A percentile compares a stretch with the other conserved stretches of the same genome.
Evolutionary conservation across 2,329 filamentous ascomycete species (phyloP).

Genomic region (Fusarium verticillioides): DNA sequence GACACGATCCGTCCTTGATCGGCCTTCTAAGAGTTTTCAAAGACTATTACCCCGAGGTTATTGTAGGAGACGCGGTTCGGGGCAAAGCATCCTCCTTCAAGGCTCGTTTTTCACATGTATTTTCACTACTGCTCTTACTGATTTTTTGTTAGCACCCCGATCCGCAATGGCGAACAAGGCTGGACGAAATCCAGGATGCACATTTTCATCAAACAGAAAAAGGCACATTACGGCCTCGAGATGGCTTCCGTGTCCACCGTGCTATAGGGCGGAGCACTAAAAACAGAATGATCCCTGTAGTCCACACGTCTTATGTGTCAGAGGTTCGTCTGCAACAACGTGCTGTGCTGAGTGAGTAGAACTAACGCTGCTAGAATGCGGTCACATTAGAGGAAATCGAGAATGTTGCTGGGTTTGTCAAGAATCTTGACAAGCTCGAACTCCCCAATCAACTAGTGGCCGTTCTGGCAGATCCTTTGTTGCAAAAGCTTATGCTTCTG

Average conservation of each 20-base stretch:
- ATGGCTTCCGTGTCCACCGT: slow-evolving; percentile 72
- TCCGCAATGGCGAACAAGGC: slow-evolving; percentile 75
- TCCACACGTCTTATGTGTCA: slow-evolving; percentile 79
- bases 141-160: slow-evolving; percentile 71
- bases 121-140: background rate
- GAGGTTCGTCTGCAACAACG: slow-evolving; percentile 60
- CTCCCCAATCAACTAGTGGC: slow-evolving; percentile 85
- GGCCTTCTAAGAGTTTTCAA: slow-evolving; percentile 86
- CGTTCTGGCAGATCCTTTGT: slow-evolving; percentile 77
- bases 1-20: slow-evolving; percentile 78
- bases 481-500: slow-evolving; percentile 81
- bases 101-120: slow-evolving; percentile 46
- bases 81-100: slow-evolving; percentile 72
- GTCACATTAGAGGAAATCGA: slow-evolving; percentile 83
- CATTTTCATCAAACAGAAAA: slow-evolving; percentile 62
- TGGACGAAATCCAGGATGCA: slow-evolving; percentile 73
- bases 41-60: slow-evolving; percentile 90
- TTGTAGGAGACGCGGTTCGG: slow-evolving; percentile 74
- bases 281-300: slow-evolving; percentile 67
- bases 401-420: slow-evolving; percentile 74
- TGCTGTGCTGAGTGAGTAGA: background rate
- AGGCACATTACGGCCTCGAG: slow-evolving; percentile 48
- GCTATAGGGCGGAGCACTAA: slow-evolving; percentile 47
- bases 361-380: slow-evolving; percentile 58
- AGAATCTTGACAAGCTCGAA: slow-evolving; percentile 80